A percentile compares a stretch with the other conserved stretches of the same genome.
These are phyloP conservation scores for Populus hybrid DNA, from an alignment of 441 rosid genomes.

Conservation along the genomic window DNA sequence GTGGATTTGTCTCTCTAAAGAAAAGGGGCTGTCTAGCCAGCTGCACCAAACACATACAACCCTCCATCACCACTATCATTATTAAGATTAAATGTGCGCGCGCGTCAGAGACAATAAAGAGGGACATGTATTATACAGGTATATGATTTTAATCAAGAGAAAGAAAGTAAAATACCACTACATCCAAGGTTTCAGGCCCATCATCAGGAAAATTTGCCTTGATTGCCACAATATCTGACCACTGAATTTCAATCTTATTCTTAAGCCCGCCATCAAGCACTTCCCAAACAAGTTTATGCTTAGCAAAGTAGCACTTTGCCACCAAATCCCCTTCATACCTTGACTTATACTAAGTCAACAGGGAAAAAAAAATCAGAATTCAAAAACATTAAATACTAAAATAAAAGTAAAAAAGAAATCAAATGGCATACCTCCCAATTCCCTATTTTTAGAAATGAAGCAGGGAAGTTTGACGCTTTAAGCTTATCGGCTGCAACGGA, in stretches of 20 bases:
- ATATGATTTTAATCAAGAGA: neutral
- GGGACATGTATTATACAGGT: neutral
- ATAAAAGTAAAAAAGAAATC: neutral
- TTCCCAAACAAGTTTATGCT: slow-evolving; percentile 70
- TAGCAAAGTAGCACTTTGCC: slow-evolving; percentile 59
- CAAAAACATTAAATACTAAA: neutral
- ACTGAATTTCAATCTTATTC: slow-evolving; percentile 66
- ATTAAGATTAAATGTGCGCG: neutral
- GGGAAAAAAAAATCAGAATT: neutral
- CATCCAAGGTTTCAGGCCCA: slow-evolving; percentile 43
- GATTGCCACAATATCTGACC: slow-evolving; percentile 60
- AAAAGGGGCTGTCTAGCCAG: slow-evolving; percentile 64
- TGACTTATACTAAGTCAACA: slow-evolving; percentile 61
- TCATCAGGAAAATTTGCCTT: slow-evolving; percentile 41
- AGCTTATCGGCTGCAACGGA: slow-evolving; percentile 53
- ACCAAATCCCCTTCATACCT: slow-evolving; percentile 85
- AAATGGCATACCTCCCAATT: slow-evolving; percentile 69
- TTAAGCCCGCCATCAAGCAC: slow-evolving; percentile 59
- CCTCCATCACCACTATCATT: slow-evolving; percentile 1
- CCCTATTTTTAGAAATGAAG: slow-evolving; percentile 67
- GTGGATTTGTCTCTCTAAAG: slow-evolving; percentile 59
- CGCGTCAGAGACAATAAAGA: neutral
- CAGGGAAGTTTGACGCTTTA: slow-evolving; percentile 95
- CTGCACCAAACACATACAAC: slow-evolving; percentile 34
- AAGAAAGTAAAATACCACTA: slow-evolving; percentile 37